phyloP scores from a whole-genome alignment of 2,329 filamentous ascomycete species.

The Calonectria leucothoes region DNA sequence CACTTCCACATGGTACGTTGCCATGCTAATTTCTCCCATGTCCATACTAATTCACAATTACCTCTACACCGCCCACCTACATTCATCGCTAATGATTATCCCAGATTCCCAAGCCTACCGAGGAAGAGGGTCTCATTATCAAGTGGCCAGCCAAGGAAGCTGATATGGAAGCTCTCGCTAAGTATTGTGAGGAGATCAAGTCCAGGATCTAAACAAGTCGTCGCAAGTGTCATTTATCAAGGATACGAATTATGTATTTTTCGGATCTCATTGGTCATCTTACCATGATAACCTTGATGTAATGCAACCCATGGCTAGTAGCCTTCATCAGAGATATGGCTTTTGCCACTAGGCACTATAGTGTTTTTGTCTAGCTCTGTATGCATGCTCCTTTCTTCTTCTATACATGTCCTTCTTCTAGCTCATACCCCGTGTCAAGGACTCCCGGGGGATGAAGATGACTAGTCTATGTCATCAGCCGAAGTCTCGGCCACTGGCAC shows the following conservation, averaged over 20 bases:
- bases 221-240: background rate
- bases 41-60: background rate
- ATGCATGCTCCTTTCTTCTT: background rate
- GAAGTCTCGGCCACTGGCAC: constrained; percentile 49
- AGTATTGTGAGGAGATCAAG: constrained; percentile 85
- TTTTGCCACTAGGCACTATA: constrained; percentile 27
- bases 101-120: constrained; percentile 93
- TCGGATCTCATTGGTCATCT: background rate
- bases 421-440: constrained; percentile 16
- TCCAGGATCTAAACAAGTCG: constrained; percentile 76
- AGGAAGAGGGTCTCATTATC: constrained; percentile 81
- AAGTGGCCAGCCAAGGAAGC: constrained; percentile 80
- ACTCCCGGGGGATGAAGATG: background rate
- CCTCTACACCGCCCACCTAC: background rate
- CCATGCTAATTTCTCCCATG: background rate
- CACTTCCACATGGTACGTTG: constrained; percentile 89
- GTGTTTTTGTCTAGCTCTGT: constrained; percentile 29
- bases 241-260: constrained; percentile 9
- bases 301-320: background rate
- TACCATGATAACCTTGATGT: background rate
- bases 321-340: constrained; percentile 17
- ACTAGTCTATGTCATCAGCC: constrained; percentile 60
- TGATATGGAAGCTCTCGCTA: constrained; percentile 87
- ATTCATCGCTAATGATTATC: constrained; percentile 1
- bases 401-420: constrained; percentile 11